Conservation (phyloP, 2,329 filamentous ascomycete genomes). For the Tolypocladium inflatum region DNA sequence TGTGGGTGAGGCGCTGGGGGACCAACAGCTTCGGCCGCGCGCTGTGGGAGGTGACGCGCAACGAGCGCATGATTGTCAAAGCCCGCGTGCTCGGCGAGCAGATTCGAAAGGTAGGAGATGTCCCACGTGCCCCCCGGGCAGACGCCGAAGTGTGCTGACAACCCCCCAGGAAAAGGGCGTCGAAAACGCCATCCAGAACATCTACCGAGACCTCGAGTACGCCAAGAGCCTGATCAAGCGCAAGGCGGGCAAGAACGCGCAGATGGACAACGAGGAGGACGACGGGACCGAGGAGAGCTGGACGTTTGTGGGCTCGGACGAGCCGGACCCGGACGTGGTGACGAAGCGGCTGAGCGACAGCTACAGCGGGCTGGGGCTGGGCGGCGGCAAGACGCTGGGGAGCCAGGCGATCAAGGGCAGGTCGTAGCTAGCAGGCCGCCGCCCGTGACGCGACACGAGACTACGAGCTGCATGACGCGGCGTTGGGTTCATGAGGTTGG, state of each 20-base stretch:
- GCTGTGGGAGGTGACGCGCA: constrained; percentile 84
- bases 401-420: constrained; percentile 8
- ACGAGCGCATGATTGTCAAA: constrained; percentile 83
- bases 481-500: not conserved
- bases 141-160: constrained; percentile 15
- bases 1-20: constrained; percentile 82
- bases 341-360: constrained; percentile 31
- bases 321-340: constrained; percentile 33
- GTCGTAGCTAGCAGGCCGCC: not conserved
- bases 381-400: constrained; percentile 12
- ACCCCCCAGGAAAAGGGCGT: constrained; percentile 71
- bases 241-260: constrained; percentile 42
- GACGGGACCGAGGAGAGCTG: constrained; percentile 69
- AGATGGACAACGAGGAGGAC: constrained; percentile 30
- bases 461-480: not conserved
- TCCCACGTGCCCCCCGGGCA: not conserved
- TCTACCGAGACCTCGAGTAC: constrained; percentile 93
- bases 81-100: constrained; percentile 73
- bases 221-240: constrained; percentile 73
- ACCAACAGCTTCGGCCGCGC: constrained; percentile 77
- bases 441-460: not conserved
- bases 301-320: constrained; percentile 69
- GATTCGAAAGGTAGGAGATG: constrained; percentile 65
- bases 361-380: constrained; percentile 11
- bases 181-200: constrained; percentile 78